Conservation (phyloP, 345 rosid species). For the Brassica rapa region DNA sequence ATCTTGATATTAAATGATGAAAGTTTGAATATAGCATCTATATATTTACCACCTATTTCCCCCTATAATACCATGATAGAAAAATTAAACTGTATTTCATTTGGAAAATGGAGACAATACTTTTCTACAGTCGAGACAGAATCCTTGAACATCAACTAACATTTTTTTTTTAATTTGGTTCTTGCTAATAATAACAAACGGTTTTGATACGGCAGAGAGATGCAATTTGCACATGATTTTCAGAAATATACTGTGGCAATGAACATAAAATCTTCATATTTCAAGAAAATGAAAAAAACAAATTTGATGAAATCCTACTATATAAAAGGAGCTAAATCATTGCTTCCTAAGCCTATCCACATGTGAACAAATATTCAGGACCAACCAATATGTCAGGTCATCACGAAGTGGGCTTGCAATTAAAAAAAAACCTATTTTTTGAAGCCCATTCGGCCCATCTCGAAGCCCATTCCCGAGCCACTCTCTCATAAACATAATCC, state of each 20-base stretch:
- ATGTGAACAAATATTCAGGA: too few species aligned
- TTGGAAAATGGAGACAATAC: neutral
- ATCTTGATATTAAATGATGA: neutral
- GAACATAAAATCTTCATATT: neutral
- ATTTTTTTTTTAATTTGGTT: neutral
- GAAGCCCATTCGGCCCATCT: too few species aligned
- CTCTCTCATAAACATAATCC: too few species aligned
- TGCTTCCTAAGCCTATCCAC: too few species aligned
- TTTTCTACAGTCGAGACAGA: neutral
- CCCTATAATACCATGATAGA: too few species aligned
- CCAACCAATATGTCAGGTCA: too few species aligned
- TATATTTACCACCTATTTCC: neutral
- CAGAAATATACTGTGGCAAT: neutral
- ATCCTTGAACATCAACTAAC: neutral
- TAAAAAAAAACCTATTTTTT: too few species aligned
- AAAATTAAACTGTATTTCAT: neutral
- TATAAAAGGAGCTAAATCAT: too few species aligned
- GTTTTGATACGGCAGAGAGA: neutral
- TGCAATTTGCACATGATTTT: neutral
- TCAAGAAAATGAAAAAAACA: neutral
- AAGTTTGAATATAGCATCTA: neutral
- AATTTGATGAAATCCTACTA: neutral
- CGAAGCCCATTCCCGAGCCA: too few species aligned
- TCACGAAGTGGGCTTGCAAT: too few species aligned
- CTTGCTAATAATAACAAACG: neutral